A percentile compares a stretch with the other conserved stretches of the same genome.
Conservation (phyloP, 306 rosid genomes). For the Comarum palustre region DNA sequence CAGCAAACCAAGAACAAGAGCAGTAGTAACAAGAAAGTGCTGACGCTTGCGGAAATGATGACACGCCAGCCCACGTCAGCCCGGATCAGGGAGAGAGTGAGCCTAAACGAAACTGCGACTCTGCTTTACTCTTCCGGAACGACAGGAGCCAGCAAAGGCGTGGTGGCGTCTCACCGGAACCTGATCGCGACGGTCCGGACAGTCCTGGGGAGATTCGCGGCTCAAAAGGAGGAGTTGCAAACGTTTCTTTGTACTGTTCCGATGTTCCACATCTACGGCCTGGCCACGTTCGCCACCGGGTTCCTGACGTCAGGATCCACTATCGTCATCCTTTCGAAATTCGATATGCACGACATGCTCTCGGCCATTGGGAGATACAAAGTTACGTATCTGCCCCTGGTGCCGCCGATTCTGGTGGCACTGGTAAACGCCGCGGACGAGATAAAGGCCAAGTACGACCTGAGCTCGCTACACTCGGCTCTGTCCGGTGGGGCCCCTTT, state of each 20-base stretch:
- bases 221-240: constrained; percentile 28
- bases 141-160: constrained; percentile 89
- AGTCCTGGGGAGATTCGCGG: constrained; percentile 40
- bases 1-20: background rate
- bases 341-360: constrained; percentile 78
- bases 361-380: constrained; percentile 45
- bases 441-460: constrained; percentile 57
- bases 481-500: constrained; percentile 86
- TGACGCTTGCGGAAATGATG: constrained; percentile 52
- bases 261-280: constrained; percentile 90
- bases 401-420: constrained; percentile 82
- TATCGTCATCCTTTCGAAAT: constrained; percentile 63
- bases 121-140: constrained; percentile 85
- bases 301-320: constrained; percentile 65
- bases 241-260: constrained; percentile 82
- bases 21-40: background rate
- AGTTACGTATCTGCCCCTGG: constrained; percentile 66
- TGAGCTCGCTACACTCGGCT: constrained; percentile 53
- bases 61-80: constrained; percentile 20
- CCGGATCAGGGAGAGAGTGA: constrained; percentile 42
- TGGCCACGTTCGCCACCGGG: constrained; percentile 60
- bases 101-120: constrained; percentile 80
- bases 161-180: constrained; percentile 69
- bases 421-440: constrained; percentile 57
- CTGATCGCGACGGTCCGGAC: constrained; percentile 65